A percentile compares a stretch with the other conserved stretches of the same genome.
phyloP scores from a whole-genome alignment of 2,329 filamentous ascomycete species.

The Arachnopeziza araneosa region DNA sequence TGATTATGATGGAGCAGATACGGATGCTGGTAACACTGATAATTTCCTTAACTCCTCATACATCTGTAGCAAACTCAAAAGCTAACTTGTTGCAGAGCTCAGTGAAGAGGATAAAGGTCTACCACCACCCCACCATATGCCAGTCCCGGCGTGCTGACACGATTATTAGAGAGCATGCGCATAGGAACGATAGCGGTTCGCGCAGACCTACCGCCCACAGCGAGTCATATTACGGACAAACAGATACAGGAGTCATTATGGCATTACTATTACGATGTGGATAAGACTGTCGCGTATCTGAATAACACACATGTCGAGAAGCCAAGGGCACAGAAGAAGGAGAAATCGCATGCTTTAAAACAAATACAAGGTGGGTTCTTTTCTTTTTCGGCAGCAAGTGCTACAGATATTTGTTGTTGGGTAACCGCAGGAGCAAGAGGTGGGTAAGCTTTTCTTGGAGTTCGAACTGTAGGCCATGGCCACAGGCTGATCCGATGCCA shows the following conservation, averaged over 20 bases:
- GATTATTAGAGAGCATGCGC: slow-evolving; percentile 48
- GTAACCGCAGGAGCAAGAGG: slow-evolving; percentile 11
- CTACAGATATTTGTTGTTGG: not conserved
- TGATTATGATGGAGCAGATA: slow-evolving; percentile 35
- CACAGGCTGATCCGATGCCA: not conserved
- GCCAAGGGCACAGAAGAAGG: slow-evolving; percentile 29
- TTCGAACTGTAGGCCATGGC: not conserved
- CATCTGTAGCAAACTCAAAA: not conserved
- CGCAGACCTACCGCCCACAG: slow-evolving; percentile 54
- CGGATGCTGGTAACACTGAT: slow-evolving; percentile 19
- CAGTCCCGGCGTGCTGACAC: not conserved
- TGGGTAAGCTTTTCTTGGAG: slow-evolving; percentile 20
- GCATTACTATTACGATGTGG: slow-evolving; percentile 94
- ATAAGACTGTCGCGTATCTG: slow-evolving; percentile 77
- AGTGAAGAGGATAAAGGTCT: slow-evolving; percentile 32
- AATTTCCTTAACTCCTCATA: slow-evolving; percentile 13
- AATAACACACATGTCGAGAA: slow-evolving; percentile 46
- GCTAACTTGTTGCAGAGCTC: slow-evolving; percentile 22
- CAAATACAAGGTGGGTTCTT: slow-evolving; percentile 29
- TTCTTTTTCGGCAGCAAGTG: slow-evolving; percentile 12
- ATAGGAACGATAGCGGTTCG: slow-evolving; percentile 62
- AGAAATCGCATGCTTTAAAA: slow-evolving; percentile 24
- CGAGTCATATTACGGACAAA: slow-evolving; percentile 47
- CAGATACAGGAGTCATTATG: slow-evolving; percentile 88
- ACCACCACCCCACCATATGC: slow-evolving; percentile 3